phyloP scores from a whole-genome alignment of 2,329 filamentous ascomycete genomes.

The Fusarium floridanum region DNA sequence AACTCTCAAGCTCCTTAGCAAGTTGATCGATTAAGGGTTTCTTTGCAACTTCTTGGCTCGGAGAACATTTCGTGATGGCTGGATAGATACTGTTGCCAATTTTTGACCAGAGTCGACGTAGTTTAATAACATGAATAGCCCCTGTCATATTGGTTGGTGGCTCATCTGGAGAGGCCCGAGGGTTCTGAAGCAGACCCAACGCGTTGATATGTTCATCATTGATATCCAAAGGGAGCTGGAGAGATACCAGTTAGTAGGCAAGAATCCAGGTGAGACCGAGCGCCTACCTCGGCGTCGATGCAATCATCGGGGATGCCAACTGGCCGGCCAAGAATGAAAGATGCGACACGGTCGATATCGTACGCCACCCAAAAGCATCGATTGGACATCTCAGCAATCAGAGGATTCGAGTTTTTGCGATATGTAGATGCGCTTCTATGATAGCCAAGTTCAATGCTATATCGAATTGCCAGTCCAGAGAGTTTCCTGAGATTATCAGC shows the following conservation, averaged over 20 bases:
- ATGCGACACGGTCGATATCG: slow-evolving; percentile 33
- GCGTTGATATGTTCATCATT: slow-evolving; percentile 34
- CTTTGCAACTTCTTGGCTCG: slow-evolving; percentile 20
- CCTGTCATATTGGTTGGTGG: slow-evolving; percentile 48
- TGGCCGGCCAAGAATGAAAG: slow-evolving; percentile 29
- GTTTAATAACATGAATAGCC: slow-evolving; percentile 47
- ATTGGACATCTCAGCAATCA: slow-evolving; percentile 35
- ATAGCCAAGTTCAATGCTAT: slow-evolving; percentile 30
- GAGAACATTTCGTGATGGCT: slow-evolving; percentile 15
- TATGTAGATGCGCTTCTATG: slow-evolving; percentile 32
- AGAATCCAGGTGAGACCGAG: fast-evolving
- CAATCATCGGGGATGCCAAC: slow-evolving; percentile 33
- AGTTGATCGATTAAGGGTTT: slow-evolving; percentile 36
- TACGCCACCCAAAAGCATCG: slow-evolving; percentile 36
- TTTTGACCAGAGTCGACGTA: slow-evolving; percentile 49
- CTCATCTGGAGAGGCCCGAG: slow-evolving; percentile 16
- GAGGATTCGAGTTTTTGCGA: slow-evolving; percentile 32
- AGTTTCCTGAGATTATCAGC: slow-evolving; percentile 15
- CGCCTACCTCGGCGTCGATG: slow-evolving; percentile 30
- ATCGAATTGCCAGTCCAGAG: slow-evolving; percentile 30
- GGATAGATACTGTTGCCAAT: slow-evolving; percentile 45
- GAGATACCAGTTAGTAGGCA: not conserved
- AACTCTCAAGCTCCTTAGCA: slow-evolving; percentile 45
- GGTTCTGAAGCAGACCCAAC: slow-evolving; percentile 16
- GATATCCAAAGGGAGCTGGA: slow-evolving; percentile 29